Evolutionary conservation across 345 rosid genomes (phyloP).

Genomic region (Sisymbrium irio): DNA sequence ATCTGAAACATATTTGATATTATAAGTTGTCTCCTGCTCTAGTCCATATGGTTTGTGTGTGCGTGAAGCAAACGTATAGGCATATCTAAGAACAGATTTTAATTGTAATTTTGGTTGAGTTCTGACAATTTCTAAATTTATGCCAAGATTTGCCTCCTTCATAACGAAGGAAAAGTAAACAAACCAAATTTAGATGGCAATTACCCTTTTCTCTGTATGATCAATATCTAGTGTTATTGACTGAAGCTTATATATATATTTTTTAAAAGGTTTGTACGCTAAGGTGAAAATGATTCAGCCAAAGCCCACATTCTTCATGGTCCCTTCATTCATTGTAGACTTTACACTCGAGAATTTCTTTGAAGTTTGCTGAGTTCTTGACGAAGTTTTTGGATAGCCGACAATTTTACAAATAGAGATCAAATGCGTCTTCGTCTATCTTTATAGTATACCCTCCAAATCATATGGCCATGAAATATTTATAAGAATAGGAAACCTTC

Average conservation of each 20-base stretch:
- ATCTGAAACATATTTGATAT: not conserved
- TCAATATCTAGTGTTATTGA: not conserved
- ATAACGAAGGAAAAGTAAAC: not conserved
- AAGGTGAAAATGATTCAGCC: not conserved
- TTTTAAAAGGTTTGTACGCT: not conserved
- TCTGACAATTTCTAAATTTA: not conserved
- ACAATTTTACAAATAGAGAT: no score
- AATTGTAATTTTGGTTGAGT: not conserved
- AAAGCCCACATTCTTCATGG: not conserved
- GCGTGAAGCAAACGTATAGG: not conserved
- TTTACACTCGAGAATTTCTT: no score
- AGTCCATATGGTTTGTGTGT: constrained; percentile 5
- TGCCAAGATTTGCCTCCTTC: not conserved
- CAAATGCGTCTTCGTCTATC: no score
- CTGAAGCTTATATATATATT: not conserved
- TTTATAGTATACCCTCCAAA: no score
- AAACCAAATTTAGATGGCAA: not conserved
- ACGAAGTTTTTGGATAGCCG: no score
- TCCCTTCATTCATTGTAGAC: not conserved
- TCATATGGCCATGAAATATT: no score
- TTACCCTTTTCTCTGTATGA: not conserved
- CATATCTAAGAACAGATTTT: not conserved
- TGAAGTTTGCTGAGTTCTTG: no score
- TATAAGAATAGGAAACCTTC: no score
- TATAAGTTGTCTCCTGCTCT: not conserved